Evolutionary conservation across 2,329 filamentous ascomycete species (phyloP).

Genomic region (Fusarium torulosum): DNA sequence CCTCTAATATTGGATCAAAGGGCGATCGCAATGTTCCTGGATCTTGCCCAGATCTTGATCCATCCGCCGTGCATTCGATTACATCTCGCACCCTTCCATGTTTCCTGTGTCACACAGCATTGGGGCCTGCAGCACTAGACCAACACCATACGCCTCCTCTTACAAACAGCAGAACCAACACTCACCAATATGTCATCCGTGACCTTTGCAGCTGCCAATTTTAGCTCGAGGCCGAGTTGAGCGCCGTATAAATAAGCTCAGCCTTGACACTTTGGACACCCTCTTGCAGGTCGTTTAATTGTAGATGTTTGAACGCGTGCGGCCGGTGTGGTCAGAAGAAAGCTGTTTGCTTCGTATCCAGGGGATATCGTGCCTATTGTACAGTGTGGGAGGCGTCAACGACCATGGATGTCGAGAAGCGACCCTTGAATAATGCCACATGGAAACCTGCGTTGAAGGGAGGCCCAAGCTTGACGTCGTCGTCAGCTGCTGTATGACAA

Average conservation of each 20-base stretch:
- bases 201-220: background rate
- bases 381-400: slow-evolving; percentile 41
- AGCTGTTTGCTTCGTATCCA: slow-evolving; percentile 33
- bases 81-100: slow-evolving; percentile 8
- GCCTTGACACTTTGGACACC: slow-evolving; percentile 3
- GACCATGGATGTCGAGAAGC: slow-evolving; percentile 13
- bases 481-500: slow-evolving; percentile 1
- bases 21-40: slow-evolving; percentile 1
- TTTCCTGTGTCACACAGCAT: slow-evolving; percentile 23
- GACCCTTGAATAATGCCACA: slow-evolving; percentile 24
- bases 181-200: background rate
- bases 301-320: slow-evolving; percentile 27
- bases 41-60: slow-evolving; percentile 13
- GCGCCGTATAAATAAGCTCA: slow-evolving; percentile 16
- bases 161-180: slow-evolving; percentile 14
- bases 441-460: slow-evolving; percentile 24
- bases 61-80: slow-evolving; percentile 2
- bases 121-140: slow-evolving; percentile 19
- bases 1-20: slow-evolving; percentile 9
- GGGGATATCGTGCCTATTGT: slow-evolving; percentile 8
- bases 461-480: slow-evolving; percentile 28
- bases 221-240: background rate
- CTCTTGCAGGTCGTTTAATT: slow-evolving; percentile 19
- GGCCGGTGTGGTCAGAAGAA: slow-evolving; percentile 18
- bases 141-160: slow-evolving; percentile 22